phyloP scores from a whole-genome alignment of 257 asterid species.

The Plantago ovata region DNA sequence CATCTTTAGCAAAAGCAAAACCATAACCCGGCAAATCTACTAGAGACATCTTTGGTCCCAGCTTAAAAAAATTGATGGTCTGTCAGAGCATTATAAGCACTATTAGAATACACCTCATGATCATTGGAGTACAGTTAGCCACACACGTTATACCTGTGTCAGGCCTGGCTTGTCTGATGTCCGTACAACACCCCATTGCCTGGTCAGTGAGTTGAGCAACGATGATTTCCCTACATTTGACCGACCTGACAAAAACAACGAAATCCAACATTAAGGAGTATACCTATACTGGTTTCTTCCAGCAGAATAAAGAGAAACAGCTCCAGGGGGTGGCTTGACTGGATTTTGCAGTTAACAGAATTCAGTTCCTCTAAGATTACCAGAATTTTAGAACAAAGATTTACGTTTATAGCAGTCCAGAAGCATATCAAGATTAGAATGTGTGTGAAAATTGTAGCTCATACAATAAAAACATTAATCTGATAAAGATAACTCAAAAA shows the following conservation, averaged over 20 bases:
- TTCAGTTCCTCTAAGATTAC: background rate
- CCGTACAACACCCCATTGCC: slow-evolving; percentile 97
- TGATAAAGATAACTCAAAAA: slow-evolving; percentile 9
- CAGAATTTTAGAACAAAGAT: background rate
- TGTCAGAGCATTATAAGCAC: slow-evolving; percentile 33
- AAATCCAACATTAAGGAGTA: slow-evolving; percentile 14
- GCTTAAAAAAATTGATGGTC: slow-evolving; percentile 84
- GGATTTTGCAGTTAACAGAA: slow-evolving; percentile 7
- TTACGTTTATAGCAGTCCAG: slow-evolving; percentile 7
- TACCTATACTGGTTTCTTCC: slow-evolving; percentile 8
- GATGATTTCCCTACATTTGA: slow-evolving; percentile 99
- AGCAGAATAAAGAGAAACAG: slow-evolving; percentile 14
- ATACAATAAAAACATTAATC: slow-evolving; percentile 2
- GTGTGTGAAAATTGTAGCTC: too few relatives aligned
- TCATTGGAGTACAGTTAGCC: slow-evolving; percentile 15
- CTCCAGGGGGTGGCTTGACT: slow-evolving; percentile 10
- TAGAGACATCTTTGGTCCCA: slow-evolving; percentile 70
- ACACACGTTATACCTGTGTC: slow-evolving; percentile 64
- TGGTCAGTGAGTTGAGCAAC: slow-evolving; percentile 76
- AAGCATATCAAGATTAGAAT: background rate
- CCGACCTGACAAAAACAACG: slow-evolving; percentile 51
- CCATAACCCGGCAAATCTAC: slow-evolving; percentile 99
- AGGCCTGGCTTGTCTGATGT: slow-evolving; percentile 99
- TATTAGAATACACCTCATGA: slow-evolving; percentile 20
- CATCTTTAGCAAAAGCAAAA: slow-evolving; percentile 97